Conservation (phyloP, 352 stramenopile genomes). For the Globisporangium mamillatum region DNA sequence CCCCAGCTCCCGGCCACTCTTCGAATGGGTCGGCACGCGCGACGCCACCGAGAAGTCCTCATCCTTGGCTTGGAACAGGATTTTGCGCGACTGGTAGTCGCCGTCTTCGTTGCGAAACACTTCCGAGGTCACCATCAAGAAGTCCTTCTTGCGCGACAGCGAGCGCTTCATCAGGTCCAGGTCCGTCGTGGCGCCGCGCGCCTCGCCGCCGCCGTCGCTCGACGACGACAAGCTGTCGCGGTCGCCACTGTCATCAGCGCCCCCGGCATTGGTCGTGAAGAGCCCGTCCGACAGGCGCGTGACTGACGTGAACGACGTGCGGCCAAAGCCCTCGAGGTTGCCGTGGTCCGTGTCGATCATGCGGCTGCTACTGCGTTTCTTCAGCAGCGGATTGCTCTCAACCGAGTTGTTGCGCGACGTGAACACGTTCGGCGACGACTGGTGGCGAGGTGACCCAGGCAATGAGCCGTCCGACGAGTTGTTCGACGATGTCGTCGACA, state of each 20-base stretch:
- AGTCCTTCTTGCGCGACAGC: constrained; percentile 86
- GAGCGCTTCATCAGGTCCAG: constrained; percentile 80
- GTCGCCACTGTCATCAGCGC: constrained; percentile 20
- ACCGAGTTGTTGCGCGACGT: constrained; percentile 50
- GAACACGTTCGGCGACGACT: constrained; percentile 28
- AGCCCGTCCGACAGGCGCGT: constrained; percentile 52
- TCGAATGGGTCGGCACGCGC: constrained; percentile 66
- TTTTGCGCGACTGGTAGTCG: constrained; percentile 86
- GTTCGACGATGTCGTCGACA: constrained; percentile 38
- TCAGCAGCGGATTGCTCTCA: constrained; percentile 35
- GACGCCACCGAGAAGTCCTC: constrained; percentile 86
- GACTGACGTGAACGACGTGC: constrained; percentile 76
- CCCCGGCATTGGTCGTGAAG: constrained; percentile 20
- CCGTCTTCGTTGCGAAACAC: constrained; percentile 85
- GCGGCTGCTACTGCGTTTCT: constrained; percentile 52
- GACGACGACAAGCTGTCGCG: constrained; percentile 52
- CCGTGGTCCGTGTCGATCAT: constrained; percentile 30
- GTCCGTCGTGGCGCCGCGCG: constrained; percentile 39
- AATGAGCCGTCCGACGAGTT: constrained; percentile 30
- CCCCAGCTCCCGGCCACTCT: constrained; percentile 56
- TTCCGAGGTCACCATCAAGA: constrained; percentile 89
- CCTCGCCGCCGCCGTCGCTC: constrained; percentile 22
- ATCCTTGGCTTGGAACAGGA: constrained; percentile 83
- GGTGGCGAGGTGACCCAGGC: constrained; percentile 26
- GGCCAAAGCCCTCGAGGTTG: constrained; percentile 56